Evolutionary conservation across 2,329 filamentous ascomycete species (phyloP).

Genomic region (Botrytis elliptica): DNA sequence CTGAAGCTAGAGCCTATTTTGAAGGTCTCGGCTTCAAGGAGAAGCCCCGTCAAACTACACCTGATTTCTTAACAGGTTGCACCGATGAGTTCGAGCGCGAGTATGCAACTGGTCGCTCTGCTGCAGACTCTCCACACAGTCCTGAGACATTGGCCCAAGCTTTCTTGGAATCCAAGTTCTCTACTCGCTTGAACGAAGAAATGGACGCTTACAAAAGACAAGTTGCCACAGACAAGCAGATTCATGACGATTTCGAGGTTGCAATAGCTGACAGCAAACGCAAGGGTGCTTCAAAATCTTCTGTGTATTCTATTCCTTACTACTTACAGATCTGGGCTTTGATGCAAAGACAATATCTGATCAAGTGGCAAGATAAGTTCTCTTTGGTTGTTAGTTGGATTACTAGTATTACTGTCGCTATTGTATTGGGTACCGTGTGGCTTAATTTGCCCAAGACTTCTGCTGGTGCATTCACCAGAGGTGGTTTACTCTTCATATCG

Average conservation of each 20-base stretch:
- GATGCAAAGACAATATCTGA: slow-evolving; percentile 78
- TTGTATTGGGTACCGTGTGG: slow-evolving; percentile 79
- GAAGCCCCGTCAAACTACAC: slow-evolving; percentile 61
- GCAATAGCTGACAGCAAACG: slow-evolving; percentile 79
- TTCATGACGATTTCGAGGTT: slow-evolving; percentile 72
- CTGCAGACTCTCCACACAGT: slow-evolving; percentile 65
- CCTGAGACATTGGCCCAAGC: slow-evolving; percentile 66
- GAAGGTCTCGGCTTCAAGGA: slow-evolving; percentile 61
- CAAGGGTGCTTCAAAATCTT: slow-evolving; percentile 65
- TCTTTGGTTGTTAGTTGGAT: slow-evolving; percentile 72
- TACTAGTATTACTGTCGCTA: slow-evolving; percentile 68
- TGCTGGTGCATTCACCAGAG: slow-evolving; percentile 73
- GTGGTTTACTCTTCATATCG: slow-evolving; percentile 76
- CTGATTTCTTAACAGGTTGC: slow-evolving; percentile 74
- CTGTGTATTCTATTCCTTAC: slow-evolving; percentile 81
- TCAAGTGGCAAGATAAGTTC: slow-evolving; percentile 84
- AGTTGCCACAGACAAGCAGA: slow-evolving; percentile 62
- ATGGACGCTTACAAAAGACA: slow-evolving; percentile 67
- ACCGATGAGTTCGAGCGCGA: slow-evolving; percentile 70
- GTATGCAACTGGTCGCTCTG: slow-evolving; percentile 66
- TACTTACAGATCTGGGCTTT: slow-evolving; percentile 79
- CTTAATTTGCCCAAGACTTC: slow-evolving; percentile 64
- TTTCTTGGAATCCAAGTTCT: slow-evolving; percentile 64
- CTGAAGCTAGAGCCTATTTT: slow-evolving; percentile 64
- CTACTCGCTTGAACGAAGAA: slow-evolving; percentile 57